Percentiles rank a stretch among this genome's conserved stretches.
Conservation (phyloP, 805 yeast species). For the Candida vartiovaarae region DNA sequence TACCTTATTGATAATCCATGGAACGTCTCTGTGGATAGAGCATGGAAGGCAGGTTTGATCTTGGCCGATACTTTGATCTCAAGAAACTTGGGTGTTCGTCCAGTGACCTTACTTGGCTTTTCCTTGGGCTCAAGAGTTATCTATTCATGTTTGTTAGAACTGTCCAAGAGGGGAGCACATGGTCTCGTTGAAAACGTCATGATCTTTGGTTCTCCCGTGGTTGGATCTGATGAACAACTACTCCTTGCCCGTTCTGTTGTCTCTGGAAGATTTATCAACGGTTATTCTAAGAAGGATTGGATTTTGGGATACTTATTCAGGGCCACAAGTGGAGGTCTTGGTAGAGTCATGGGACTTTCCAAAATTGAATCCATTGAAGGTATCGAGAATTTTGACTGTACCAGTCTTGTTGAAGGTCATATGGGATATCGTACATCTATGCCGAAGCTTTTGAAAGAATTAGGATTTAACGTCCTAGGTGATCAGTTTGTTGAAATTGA, state of each 20-base stretch:
- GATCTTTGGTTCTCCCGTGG: constrained; percentile 83
- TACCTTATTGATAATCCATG: constrained; percentile 94
- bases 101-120: constrained; percentile 88
- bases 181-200: constrained; percentile 88
- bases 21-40: constrained; percentile 94
- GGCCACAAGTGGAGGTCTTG: constrained; percentile 92
- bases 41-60: constrained; percentile 92
- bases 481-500: constrained; percentile 95
- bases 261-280: constrained; percentile 84
- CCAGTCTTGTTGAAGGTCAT: constrained; percentile 86
- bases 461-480: constrained; percentile 76
- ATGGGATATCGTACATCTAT: constrained; percentile 95
- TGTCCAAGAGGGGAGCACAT: constrained; percentile 77
- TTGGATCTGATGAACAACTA: constrained; percentile 70
- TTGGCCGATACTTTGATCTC: constrained; percentile 86
- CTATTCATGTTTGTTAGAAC: constrained; percentile 79
- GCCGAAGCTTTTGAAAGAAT: constrained; percentile 64
- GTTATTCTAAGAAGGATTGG: constrained; percentile 92
- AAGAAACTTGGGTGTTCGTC: constrained; percentile 86
- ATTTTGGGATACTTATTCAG: constrained; percentile 89
- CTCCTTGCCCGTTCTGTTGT: constrained; percentile 78
- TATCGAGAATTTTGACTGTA: constrained; percentile 81
- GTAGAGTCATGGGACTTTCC: constrained; percentile 85
- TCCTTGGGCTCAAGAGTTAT: constrained; percentile 90
- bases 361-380: constrained; percentile 58